A percentile compares a stretch with the other conserved stretches of the same genome.
Evolutionary conservation across 1,284 basidiomycete species (phyloP).

Genomic region (Ceratobasidium sp.): DNA sequence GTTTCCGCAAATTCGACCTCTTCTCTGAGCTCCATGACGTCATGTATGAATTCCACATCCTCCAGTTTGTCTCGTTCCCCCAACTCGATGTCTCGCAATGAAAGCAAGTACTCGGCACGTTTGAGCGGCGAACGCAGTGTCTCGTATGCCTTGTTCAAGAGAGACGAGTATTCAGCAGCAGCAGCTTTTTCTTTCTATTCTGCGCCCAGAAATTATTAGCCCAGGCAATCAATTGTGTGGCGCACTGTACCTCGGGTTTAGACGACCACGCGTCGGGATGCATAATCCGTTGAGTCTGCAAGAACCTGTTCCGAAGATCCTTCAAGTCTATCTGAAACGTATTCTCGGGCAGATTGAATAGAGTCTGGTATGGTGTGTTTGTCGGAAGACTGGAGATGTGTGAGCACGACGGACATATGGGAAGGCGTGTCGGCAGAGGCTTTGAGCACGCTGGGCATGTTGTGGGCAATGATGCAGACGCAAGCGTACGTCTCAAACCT

Average conservation of each 20-base stretch:
- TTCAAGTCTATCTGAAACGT: conserved; percentile 66
- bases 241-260: conserved; percentile 59
- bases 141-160: conserved; percentile 79
- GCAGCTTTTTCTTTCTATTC: conserved; percentile 63
- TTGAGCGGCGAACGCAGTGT: conserved; percentile 68
- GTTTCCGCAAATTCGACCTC: conserved; percentile 70
- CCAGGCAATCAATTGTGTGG: neutral
- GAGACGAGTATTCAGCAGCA: conserved; percentile 70
- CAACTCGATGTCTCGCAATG: conserved; percentile 64
- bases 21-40: conserved; percentile 85
- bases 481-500: conserved; percentile 17
- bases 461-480: conserved; percentile 39
- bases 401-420: conserved; percentile 71
- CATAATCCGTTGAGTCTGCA: conserved; percentile 72
- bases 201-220: neutral
- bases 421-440: conserved; percentile 65
- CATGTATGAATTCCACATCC: conserved; percentile 74
- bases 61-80: conserved; percentile 79
- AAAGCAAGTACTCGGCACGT: conserved; percentile 75
- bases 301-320: conserved; percentile 66
- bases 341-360: conserved; percentile 52
- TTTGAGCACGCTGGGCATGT: conserved; percentile 67
- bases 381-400: conserved; percentile 65
- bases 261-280: conserved; percentile 83
- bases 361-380: conserved; percentile 58